Evolutionary conservation across 108 stramenopile genomes (phyloP).

Genomic region (Schizochytrium sp.): DNA sequence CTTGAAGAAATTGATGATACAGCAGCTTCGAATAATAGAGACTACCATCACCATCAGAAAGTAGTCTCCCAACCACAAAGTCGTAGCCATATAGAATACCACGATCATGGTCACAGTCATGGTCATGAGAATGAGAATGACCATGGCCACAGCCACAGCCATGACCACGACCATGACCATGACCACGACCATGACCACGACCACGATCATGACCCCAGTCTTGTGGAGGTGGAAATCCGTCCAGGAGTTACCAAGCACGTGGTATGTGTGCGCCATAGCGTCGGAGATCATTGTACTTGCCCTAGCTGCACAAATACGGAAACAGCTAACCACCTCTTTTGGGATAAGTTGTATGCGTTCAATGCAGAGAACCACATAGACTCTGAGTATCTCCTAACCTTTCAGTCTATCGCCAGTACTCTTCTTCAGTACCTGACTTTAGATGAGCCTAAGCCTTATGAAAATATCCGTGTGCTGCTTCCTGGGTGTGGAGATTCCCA

Average conservation of each 20-base stretch:
- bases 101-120: background rate
- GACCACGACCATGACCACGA: background rate
- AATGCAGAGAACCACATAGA: background rate
- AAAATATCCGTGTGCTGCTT: background rate
- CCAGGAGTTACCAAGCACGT: constrained; percentile 28
- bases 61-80: background rate
- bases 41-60: background rate
- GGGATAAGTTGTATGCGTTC: background rate
- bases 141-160: background rate
- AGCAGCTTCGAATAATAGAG: no score
- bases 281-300: background rate
- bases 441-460: background rate
- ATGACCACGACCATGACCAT: background rate
- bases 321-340: background rate
- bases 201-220: background rate
- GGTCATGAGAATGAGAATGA: background rate
- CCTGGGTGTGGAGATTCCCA: constrained; percentile 48
- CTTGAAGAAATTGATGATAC: no score
- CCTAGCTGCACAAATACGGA: constrained; percentile 20
- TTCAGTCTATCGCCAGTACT: background rate
- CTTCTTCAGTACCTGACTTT: background rate
- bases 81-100: background rate
- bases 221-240: background rate
- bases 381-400: constrained; percentile 27
- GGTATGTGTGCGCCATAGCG: background rate